Base-by-base conservation (phyloP, 1,139 yeast species). In the Neolecta irregularis region DNA sequence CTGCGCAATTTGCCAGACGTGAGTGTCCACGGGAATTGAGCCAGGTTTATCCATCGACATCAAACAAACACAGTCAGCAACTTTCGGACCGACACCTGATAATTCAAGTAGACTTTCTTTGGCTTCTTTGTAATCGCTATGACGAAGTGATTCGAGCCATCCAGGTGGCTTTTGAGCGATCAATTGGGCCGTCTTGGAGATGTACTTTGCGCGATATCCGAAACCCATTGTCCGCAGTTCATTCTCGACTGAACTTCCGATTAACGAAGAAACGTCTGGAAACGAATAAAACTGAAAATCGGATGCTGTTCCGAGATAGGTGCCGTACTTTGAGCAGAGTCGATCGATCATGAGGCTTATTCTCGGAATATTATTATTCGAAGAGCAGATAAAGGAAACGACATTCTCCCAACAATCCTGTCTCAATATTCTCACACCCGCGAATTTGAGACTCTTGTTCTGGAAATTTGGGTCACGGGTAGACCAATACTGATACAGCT, bases 381-480 rank as follows among this genome's bases (percentile, higher is more conserved):
- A 75, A 3, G 94, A 80, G 55, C 98, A 88, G 16, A 88, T 91
- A 47, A 88, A 88, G 2, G 91, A 77, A 15, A 88, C 58, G 32
- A 81, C 60, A 30, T 91, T 81, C 49, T 91, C 98, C 96, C 96
- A 88, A 0, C 98, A 98, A 45, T 85, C 94, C 54, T 88, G 96
- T 34, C 85, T 64, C 21, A 85, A 64, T 41, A 83, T 79, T 26
- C 96, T 60, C 19, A 85, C 74, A 0, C 98, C 98, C 3, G 62
- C 60, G 39, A 72, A 70, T 18, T 56, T 55, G 2, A 54, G 49
- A 5, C 48, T 39, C 32, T 50, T 48, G 29, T 50, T 46, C 39
- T 54, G 48, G 53, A 69, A 67, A 33, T 65, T 56, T 17, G 61
- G 43, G 51, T 83, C 93, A 8, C 57, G 62, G 1, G 43, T 38